phyloP scores from a whole-genome alignment of 2,329 filamentous ascomycete genomes.

The Aspergillus niger region DNA sequence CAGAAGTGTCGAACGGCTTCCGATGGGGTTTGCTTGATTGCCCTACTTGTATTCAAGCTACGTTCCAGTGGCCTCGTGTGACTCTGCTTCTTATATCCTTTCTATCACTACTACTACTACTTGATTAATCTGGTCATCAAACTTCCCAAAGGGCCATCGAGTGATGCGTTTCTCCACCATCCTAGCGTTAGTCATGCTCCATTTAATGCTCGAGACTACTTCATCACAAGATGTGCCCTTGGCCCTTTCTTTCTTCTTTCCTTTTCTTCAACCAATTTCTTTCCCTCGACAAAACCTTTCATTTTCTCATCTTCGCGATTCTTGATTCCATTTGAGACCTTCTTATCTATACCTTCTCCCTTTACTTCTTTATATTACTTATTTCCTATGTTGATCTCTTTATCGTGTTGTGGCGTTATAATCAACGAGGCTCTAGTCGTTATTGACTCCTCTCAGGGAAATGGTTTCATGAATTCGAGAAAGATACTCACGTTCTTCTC shows the following conservation, averaged over 20 bases:
- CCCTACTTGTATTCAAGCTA: conserved; percentile 16
- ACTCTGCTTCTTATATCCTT: conserved; percentile 26
- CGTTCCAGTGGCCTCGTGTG: conserved; percentile 25
- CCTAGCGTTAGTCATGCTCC: conserved; percentile 20
- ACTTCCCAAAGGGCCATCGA: conserved; percentile 11
- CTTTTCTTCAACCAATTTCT: conserved; percentile 3
- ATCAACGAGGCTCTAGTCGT: conserved; percentile 12
- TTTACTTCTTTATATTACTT: conserved; percentile 21
- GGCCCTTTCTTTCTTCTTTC: conserved; percentile 3
- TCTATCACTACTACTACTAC: conserved; percentile 34
- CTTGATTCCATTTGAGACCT: background rate
- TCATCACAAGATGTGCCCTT: conserved; percentile 10
- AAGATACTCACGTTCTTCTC: conserved; percentile 15
- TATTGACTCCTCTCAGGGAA: conserved; percentile 15
- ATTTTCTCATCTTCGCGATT: conserved; percentile 15
- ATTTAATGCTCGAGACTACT: conserved; percentile 15
- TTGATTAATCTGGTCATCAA: conserved; percentile 19
- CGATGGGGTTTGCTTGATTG: conserved; percentile 11
- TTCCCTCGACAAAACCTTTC: conserved; percentile 13
- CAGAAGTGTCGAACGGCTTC: conserved; percentile 18
- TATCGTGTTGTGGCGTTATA: conserved; percentile 21
- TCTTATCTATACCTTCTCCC: conserved; percentile 25
- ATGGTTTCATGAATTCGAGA: conserved; percentile 24
- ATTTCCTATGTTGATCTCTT: conserved; percentile 16
- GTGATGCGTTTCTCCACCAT: conserved; percentile 12